Base-by-base conservation (phyloP, 257 asterid species). In the Solanum acaule region DNA sequence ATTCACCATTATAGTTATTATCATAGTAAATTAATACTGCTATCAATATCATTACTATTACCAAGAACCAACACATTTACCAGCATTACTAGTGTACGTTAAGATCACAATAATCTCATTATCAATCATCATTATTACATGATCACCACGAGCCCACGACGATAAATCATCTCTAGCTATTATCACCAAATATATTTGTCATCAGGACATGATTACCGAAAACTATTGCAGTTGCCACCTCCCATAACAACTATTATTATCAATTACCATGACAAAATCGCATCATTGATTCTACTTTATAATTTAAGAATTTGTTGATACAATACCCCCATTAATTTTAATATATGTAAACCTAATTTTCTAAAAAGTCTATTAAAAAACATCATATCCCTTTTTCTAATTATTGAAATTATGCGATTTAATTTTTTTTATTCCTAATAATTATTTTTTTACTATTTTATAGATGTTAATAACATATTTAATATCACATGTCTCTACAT, bases 81-180 rank as follows among this genome's bases (percentile, higher is more conserved):
- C 6, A 67, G 0, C 1, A 25, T 67, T 12, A n/a, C 4, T 1
- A 11, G 0, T 0, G 6, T 65, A 27, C 31, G 0, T 25, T 25
- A 65, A 1, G 4, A 65, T 65, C 4, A 65, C 72, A n/a, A 65
- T 0, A 56, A 6, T 56, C 11, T 56, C 10, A 18, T 56, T 18
- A 56, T 56, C 10, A 56, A 56, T 56, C 20, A 67, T 2, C 1
- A 63, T 14, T 49, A 63, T 63, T 10, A 2, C 13, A 5, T n/a
- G 20, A 27, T 13, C 34, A 5, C 6, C 33, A 42, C 46, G 4
- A 42, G 46, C 46, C 46, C 46, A 2, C 9, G 2, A 25, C 3
- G 0, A 59, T 63, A 65, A 65, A 65, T 1, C 22, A 13, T 27
- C 2, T 12, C 10, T 6, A 1, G 34, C 0, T 27, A 68, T 8